A percentile compares a stretch with the other conserved stretches of the same genome.
phyloP scores from a whole-genome alignment of 495 filamentous ascomycete species.

The Polyplosphaeria fusca region DNA sequence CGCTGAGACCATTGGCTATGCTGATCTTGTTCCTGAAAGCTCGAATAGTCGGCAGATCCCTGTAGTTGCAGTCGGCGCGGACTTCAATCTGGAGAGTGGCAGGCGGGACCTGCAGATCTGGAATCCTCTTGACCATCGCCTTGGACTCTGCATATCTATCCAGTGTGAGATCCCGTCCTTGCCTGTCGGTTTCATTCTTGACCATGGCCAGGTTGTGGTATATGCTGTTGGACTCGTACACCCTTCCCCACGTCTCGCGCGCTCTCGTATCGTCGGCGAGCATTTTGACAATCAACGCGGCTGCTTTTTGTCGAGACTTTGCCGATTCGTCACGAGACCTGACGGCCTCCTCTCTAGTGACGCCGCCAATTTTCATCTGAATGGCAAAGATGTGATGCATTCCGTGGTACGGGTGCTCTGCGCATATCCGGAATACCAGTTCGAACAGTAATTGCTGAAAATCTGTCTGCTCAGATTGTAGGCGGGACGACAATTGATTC shows the following conservation, averaged over 20 bases:
- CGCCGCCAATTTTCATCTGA: constrained; percentile 13
- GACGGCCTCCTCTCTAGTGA: constrained; percentile 52
- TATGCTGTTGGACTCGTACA: constrained; percentile 67
- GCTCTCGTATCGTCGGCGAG: constrained; percentile 53
- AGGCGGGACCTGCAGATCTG: constrained; percentile 68
- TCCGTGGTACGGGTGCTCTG: constrained; percentile 90
- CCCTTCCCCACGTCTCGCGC: constrained; percentile 56
- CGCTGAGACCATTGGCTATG: constrained; percentile 85
- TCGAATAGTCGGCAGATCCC: constrained; percentile 63
- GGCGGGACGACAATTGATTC: constrained; percentile 91
- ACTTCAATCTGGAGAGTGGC: constrained; percentile 84
- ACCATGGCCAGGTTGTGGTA: constrained; percentile 74
- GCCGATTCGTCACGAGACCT: constrained; percentile 64
- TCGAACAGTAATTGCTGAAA: constrained; percentile 75
- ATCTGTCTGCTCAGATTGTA: constrained; percentile 61
- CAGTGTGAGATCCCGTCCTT: constrained; percentile 61
- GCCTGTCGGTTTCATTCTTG: constrained; percentile 57
- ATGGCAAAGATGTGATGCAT: constrained; percentile 91
- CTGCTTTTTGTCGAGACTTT: constrained; percentile 67
- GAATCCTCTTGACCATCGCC: constrained; percentile 56
- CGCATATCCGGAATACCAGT: constrained; percentile 75
- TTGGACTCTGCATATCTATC: constrained; percentile 56
- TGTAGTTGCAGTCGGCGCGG: constrained; percentile 71
- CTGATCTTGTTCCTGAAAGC: constrained; percentile 68
- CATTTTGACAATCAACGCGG: constrained; percentile 58